Conservation (phyloP, 352 stramenopile species). For the Blastocystis sp. region DNA sequence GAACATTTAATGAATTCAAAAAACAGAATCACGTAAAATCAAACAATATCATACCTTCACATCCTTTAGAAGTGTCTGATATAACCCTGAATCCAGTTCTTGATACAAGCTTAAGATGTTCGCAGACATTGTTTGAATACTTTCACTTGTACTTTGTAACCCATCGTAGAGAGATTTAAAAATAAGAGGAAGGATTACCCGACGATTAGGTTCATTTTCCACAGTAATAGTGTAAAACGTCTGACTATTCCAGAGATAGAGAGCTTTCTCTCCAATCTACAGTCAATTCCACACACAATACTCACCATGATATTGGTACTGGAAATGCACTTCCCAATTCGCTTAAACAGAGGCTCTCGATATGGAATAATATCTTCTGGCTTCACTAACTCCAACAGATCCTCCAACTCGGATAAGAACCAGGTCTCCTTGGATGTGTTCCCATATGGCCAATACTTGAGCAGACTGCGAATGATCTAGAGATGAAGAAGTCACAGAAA, state of each 20-base stretch:
- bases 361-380: slow-evolving; percentile 75
- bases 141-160: slow-evolving; percentile 91
- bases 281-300: slow-evolving; percentile 69
- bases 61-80: slow-evolving; percentile 67
- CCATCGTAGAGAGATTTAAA: slow-evolving; percentile 84
- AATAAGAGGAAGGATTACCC: slow-evolving; percentile 89
- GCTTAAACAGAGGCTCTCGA: slow-evolving; percentile 68
- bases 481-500: slow-evolving; percentile 89
- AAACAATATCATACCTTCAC: neutral
- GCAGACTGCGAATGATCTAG: slow-evolving; percentile 69
- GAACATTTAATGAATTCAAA: neutral
- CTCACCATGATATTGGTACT: slow-evolving; percentile 71
- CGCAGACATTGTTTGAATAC: slow-evolving; percentile 86
- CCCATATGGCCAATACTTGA: slow-evolving; percentile 71
- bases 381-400: slow-evolving; percentile 92
- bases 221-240: slow-evolving; percentile 91
- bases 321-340: slow-evolving; percentile 71
- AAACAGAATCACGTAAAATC: slow-evolving; percentile 6
- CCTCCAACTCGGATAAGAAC: slow-evolving; percentile 96
- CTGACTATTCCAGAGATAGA: slow-evolving; percentile 99
- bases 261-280: slow-evolving; percentile 85
- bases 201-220: slow-evolving; percentile 85
- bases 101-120: slow-evolving; percentile 85
- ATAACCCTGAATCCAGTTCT: slow-evolving; percentile 84
- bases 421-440: slow-evolving; percentile 77